Conservation (phyloP, 257 asterid species). For the Datura wrightii region DNA sequence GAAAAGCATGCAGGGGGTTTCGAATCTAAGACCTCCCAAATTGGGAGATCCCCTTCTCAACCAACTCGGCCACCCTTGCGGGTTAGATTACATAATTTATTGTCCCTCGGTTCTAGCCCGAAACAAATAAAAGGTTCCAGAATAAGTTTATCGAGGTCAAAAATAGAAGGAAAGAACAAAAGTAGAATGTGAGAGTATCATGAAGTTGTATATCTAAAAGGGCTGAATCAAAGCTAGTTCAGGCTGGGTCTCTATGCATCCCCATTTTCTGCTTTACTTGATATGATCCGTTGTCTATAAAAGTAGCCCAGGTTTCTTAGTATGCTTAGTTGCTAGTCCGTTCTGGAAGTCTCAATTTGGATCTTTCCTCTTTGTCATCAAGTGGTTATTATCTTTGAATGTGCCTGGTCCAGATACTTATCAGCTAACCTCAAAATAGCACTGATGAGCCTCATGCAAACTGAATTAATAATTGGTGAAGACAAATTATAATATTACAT, state of each 20-base stretch:
- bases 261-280: not conserved
- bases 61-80: no score
- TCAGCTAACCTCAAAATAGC: conserved; percentile 8
- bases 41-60: no score
- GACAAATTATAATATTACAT: not conserved
- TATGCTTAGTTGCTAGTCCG: not conserved
- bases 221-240: not conserved
- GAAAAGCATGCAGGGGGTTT: no score
- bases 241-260: not conserved
- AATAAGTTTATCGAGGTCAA: not conserved
- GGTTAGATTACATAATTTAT: not conserved
- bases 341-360: conserved; percentile 10
- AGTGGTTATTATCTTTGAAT: conserved; percentile 20
- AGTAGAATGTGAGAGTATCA: conserved; percentile 5
- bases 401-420: not conserved
- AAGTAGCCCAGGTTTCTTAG: conserved; percentile 15
- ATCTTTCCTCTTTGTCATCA: not conserved
- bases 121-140: not conserved
- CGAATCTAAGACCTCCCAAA: no score
- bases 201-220: not conserved
- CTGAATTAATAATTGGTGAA: not conserved
- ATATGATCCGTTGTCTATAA: not conserved
- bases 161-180: not conserved
- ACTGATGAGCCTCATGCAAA: conserved; percentile 3
- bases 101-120: conserved; percentile 1